A percentile compares a stretch with the other conserved stretches of the same genome.
Conservation (phyloP, 148 eudicot species). For the Silene conica region DNA sequence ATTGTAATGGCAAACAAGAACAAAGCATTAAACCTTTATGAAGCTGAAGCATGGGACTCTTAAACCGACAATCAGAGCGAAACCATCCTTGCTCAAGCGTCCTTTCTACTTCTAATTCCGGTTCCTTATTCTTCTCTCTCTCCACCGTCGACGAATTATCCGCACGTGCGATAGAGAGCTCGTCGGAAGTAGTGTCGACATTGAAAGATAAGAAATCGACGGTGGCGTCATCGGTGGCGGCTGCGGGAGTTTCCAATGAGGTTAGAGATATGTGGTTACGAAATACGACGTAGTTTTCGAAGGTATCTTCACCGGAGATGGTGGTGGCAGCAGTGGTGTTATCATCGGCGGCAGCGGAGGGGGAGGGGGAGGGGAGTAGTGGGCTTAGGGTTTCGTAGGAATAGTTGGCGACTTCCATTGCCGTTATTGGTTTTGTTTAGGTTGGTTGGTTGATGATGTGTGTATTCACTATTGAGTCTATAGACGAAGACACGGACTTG, state of each 20-base stretch:
- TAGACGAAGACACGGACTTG: too few species aligned
- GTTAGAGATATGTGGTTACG: constrained; percentile 59
- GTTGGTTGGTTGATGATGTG: too few species aligned
- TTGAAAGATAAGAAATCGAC: constrained; percentile 74
- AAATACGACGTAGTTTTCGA: constrained; percentile 48
- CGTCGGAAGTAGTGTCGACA: constrained; percentile 19
- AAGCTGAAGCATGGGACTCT: constrained; percentile 92
- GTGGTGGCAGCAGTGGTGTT: constrained; percentile 19
- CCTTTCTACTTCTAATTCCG: constrained; percentile 29
- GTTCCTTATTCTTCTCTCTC: constrained; percentile 13
- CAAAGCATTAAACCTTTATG: constrained; percentile 58
- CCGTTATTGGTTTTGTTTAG: too few species aligned
- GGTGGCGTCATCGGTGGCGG: constrained; percentile 31
- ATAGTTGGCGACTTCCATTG: constrained; percentile 36
- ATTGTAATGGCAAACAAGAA: not conserved
- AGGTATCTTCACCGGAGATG: constrained; percentile 28
- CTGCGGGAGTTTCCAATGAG: constrained; percentile 15
- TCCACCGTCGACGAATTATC: constrained; percentile 21
- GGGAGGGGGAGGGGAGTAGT: constrained; percentile 29
- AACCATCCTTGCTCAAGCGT: constrained; percentile 83
- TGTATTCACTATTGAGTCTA: too few species aligned
- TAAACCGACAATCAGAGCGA: constrained; percentile 63
- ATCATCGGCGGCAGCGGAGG: constrained; percentile 21
- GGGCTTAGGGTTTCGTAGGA: constrained; percentile 76
- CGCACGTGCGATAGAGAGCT: not conserved